Evolutionary conservation across 2,329 filamentous ascomycete genomes (phyloP).

Genomic region (Cyphellophora europaea): DNA sequence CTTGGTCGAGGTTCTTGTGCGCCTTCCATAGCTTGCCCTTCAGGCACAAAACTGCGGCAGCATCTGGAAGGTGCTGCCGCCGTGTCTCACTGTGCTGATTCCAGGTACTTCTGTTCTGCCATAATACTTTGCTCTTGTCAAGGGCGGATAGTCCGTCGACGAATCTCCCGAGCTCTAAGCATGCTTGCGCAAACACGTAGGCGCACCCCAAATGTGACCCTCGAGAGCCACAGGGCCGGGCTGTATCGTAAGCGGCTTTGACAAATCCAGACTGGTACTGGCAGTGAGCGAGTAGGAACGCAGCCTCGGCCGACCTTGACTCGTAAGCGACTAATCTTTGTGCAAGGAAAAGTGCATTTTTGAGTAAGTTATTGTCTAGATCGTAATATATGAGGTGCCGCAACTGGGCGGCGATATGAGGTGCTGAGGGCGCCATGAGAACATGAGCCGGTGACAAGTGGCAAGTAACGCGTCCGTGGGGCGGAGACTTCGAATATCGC

Average conservation of each 20-base stretch:
- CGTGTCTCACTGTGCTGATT: slow-evolving; percentile 73
- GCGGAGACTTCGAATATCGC: no score
- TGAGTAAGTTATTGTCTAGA: slow-evolving; percentile 80
- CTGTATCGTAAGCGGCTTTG: slow-evolving; percentile 77
- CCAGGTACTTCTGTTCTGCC: slow-evolving; percentile 66
- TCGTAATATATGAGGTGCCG: slow-evolving; percentile 60
- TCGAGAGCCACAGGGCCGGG: slow-evolving; percentile 60
- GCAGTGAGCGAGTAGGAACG: slow-evolving; percentile 75
- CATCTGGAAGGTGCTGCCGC: slow-evolving; percentile 69
- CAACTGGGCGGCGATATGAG: slow-evolving; percentile 50
- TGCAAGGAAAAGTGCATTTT: slow-evolving; percentile 90
- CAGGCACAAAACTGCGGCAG: slow-evolving; percentile 71
- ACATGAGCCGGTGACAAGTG: slow-evolving; percentile 2
- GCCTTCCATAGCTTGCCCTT: slow-evolving; percentile 80
- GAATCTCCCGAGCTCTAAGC: slow-evolving; percentile 66
- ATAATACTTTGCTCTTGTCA: slow-evolving; percentile 70
- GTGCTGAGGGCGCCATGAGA: slow-evolving; percentile 43
- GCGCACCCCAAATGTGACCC: slow-evolving; percentile 76
- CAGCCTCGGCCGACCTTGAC: slow-evolving; percentile 66
- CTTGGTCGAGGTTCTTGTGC: slow-evolving; percentile 71
- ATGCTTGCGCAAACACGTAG: slow-evolving; percentile 86
- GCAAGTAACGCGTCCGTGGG: neutral
- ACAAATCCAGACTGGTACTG: slow-evolving; percentile 74
- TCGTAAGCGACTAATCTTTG: slow-evolving; percentile 80
- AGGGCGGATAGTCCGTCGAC: slow-evolving; percentile 74